These are phyloP conservation scores for Xylariaceae sp. DNA, from an alignment of 2,329 filamentous ascomycete species.

Conservation along the genomic window DNA sequence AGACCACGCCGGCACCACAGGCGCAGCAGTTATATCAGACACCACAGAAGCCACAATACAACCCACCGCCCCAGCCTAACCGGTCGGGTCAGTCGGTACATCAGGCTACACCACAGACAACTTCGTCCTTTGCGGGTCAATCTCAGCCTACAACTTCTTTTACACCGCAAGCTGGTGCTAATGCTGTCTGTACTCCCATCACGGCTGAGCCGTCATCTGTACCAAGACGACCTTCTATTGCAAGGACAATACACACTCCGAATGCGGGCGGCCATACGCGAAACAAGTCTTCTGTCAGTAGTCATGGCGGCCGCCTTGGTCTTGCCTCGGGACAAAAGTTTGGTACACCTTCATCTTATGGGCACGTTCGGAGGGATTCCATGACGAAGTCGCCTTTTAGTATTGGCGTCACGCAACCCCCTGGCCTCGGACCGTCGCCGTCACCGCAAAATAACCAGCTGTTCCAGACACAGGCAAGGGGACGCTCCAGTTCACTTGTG, in stretches of 20 bases:
- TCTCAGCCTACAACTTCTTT: constrained; percentile 1
- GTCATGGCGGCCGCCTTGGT: constrained; percentile 26
- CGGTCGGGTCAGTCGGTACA: constrained; percentile 4
- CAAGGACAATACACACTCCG: constrained; percentile 20
- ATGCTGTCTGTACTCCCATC: neutral
- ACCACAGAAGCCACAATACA: constrained; percentile 6
- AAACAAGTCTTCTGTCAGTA: constrained; percentile 30
- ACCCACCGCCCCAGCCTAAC: neutral
- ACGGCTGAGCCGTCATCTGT: constrained; percentile 13
- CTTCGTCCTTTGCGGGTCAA: constrained; percentile 1
- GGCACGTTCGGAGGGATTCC: constrained; percentile 30
- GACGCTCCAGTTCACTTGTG: constrained; percentile 32
- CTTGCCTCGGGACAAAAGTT: constrained; percentile 33
- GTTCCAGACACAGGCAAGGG: constrained; percentile 35
- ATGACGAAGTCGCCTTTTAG: constrained; percentile 34
- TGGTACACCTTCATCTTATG: constrained; percentile 35
- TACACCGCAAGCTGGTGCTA: constrained; percentile 2
- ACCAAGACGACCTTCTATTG: constrained; percentile 21
- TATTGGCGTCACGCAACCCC: constrained; percentile 33
- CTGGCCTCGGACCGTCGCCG: constrained; percentile 32
- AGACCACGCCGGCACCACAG: constrained; percentile 2
- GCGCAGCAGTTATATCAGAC: constrained; percentile 7
- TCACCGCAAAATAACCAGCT: constrained; percentile 35
- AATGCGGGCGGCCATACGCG: constrained; percentile 26
- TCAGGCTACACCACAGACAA: constrained; percentile 11